Base-by-base conservation (phyloP, 805 yeast genomes). In the Wickerhamomyces silvicola region DNA sequence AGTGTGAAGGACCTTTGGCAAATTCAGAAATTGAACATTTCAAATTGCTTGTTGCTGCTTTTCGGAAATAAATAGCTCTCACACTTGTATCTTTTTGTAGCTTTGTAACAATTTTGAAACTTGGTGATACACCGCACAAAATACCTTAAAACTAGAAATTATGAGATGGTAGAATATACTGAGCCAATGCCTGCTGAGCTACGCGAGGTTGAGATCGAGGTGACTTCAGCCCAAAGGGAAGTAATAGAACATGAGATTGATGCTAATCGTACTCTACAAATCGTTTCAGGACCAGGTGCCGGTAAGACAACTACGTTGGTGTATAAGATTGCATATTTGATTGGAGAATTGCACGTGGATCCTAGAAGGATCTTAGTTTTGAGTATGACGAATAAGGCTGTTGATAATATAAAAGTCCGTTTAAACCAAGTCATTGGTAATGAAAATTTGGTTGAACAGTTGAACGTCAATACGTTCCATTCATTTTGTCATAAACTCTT, bases 201-300 rank as follows among this genome's bases (percentile, higher is more conserved):
- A 7, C 17, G 26, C 17, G 38, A 39, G 2, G 24, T 53, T 7
- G 48, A 48, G 9, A 29, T 49, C 11, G 7, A 37, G 14, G 55
- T 65, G 18, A 73, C 81, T 0, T 54, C 52, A 3, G 50, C 70
- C 1, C 86, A 78, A 47, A 37, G 45, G 28, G 47, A 50, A 11
- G 71, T 75, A 6, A 69, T 78, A 8, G 46, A 54, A 1, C 53
- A 54, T 35, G 71, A 75, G 1, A 50, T 60, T 6, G 48, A 37
- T 5, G 58, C 62, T 7, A 50, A 59, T 12, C 54, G 63, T 7
- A 55, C 78, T 1, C 51, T 81, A 6, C 62, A 71, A 22, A 62
- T 81, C 2, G 58, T 65, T 7, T 82, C 87, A 0, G 86, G 86
- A 0, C 86, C 88, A 1, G 87, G 88, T 4, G 70, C 82, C 7